phyloP scores from a whole-genome alignment of 163 green algal species.

The Coccomyxa subellipsoidea region DNA sequence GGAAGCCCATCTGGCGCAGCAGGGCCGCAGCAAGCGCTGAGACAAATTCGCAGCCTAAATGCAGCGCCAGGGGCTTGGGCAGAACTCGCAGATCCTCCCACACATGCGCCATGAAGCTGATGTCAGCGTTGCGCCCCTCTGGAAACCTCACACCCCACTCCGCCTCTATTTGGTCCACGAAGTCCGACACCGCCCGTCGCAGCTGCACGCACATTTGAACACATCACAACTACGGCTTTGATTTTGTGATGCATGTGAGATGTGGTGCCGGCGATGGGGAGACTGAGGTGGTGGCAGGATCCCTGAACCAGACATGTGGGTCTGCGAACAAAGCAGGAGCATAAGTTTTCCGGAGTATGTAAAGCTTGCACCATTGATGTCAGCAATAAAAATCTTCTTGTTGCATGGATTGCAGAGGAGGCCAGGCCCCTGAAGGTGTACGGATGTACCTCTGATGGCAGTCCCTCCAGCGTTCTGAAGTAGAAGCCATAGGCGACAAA shows the following conservation, averaged over 20 bases:
- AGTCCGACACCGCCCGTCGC: not conserved
- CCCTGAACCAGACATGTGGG: too few species aligned
- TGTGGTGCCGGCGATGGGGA: too few species aligned
- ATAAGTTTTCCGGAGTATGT: too few species aligned
- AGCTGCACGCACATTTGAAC: not conserved
- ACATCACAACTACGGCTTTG: not conserved
- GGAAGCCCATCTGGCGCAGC: constrained; percentile 15
- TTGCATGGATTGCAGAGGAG: too few species aligned
- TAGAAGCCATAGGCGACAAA: constrained; percentile 60
- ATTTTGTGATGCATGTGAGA: too few species aligned
- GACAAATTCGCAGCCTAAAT: constrained; percentile 17
- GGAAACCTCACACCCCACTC: constrained; percentile 29
- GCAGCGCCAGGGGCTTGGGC: constrained; percentile 45
- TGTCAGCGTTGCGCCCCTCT: constrained; percentile 30
- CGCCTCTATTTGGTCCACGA: constrained; percentile 26
- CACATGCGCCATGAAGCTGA: constrained; percentile 55
- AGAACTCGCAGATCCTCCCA: constrained; percentile 49
- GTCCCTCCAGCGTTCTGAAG: constrained; percentile 1
- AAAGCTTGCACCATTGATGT: too few species aligned
- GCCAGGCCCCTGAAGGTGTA: too few species aligned
- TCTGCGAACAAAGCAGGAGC: too few species aligned
- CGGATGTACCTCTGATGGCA: constrained; percentile 11
- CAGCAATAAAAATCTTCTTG: too few species aligned
- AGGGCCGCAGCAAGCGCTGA: not conserved
- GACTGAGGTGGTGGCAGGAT: too few species aligned